These are phyloP conservation scores for Cyclotella choctawhatcheeana DNA, from an alignment of 108 stramenopile genomes.

Conservation along the genomic window DNA sequence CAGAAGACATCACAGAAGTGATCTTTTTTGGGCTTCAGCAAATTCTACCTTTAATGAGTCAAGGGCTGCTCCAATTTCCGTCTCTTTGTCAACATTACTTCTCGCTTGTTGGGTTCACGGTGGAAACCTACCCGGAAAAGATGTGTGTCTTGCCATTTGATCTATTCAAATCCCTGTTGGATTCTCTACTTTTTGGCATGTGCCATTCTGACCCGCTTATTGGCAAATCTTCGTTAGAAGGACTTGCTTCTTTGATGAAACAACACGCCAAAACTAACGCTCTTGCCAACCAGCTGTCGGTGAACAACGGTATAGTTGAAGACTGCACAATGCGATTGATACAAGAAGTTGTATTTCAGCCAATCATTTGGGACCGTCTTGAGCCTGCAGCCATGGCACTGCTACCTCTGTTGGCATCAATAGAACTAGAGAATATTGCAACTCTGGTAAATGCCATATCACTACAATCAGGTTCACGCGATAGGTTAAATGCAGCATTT, in stretches of 20 bases:
- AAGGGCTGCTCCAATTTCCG: constrained; percentile 84
- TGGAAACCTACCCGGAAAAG: constrained; percentile 90
- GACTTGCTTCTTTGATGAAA: constrained; percentile 67
- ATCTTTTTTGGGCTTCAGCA: constrained; percentile 90
- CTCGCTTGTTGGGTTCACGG: constrained; percentile 82
- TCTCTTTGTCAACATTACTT: constrained; percentile 80
- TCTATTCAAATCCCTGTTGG: constrained; percentile 80
- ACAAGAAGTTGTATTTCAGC: constrained; percentile 79
- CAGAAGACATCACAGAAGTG: constrained; percentile 79
- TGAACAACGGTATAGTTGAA: constrained; percentile 32
- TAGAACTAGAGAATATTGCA: constrained; percentile 66
- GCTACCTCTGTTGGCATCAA: constrained; percentile 64
- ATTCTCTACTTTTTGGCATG: constrained; percentile 88
- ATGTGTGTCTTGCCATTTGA: constrained; percentile 72
- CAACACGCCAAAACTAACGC: constrained; percentile 60
- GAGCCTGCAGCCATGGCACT: constrained; percentile 73
- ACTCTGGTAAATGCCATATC: constrained; percentile 62
- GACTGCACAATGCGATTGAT: constrained; percentile 66
- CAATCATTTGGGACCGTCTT: constrained; percentile 78
- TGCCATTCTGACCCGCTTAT: constrained; percentile 72
- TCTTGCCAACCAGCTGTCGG: constrained; percentile 52
- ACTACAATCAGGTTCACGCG: constrained; percentile 55
- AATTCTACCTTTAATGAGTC: constrained; percentile 85
- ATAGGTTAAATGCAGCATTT: constrained; percentile 68
- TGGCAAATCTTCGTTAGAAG: constrained; percentile 76